These are phyloP conservation scores for Trichoderma citrinoviride DNA, from an alignment of 2,329 filamentous ascomycete species.

Conservation along the genomic window DNA sequence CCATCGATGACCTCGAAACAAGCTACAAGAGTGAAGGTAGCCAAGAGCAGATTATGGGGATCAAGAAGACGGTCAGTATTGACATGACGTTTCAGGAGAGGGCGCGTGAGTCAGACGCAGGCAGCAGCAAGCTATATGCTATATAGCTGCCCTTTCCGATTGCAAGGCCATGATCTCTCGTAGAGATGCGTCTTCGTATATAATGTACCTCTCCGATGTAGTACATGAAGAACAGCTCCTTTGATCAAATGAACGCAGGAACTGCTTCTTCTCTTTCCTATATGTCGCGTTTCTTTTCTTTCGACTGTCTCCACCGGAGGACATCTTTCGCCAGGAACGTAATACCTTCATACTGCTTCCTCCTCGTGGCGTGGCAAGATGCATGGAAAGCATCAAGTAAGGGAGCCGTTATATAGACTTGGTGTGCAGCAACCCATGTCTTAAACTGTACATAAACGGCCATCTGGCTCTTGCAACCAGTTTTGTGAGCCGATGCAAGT, in stretches of 20 bases:
- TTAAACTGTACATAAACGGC: background rate
- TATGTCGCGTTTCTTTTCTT: no score
- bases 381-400: no score
- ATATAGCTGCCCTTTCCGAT: background rate
- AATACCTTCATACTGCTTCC: no score
- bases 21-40: slow-evolving; percentile 7
- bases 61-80: slow-evolving; percentile 15
- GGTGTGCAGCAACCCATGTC: no score
- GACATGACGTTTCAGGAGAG: slow-evolving; percentile 12
- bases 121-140: background rate
- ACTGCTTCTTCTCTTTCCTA: no score
- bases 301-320: no score
- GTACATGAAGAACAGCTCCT: no score
- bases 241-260: no score
- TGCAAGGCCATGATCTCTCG: background rate
- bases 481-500: background rate
- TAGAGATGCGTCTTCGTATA: background rate
- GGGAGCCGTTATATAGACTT: no score
- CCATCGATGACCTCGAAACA: slow-evolving; percentile 1
- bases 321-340: no score
- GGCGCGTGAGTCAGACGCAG: background rate
- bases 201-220: no score
- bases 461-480: background rate
- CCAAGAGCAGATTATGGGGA: slow-evolving; percentile 10
- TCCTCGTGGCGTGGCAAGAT: no score